Percentiles rank a stretch among this genome's conserved stretches.
phyloP scores from a whole-genome alignment of 768 basidiomycete species.

The Leccinellum albellum region DNA sequence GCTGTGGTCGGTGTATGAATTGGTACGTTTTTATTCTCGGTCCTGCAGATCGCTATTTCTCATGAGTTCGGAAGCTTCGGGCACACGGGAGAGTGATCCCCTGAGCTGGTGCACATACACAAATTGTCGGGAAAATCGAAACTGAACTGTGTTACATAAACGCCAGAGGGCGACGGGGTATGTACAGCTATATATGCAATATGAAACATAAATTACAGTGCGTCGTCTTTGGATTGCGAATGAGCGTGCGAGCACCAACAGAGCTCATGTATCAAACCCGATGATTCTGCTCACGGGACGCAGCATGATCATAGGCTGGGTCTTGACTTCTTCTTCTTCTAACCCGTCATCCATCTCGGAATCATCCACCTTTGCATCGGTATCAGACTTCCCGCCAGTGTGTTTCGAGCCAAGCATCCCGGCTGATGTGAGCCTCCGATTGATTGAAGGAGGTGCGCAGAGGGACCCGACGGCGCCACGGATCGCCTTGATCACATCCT shows the following conservation, averaged over 20 bases:
- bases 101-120: background rate
- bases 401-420: slow-evolving; percentile 57
- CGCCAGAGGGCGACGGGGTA: background rate
- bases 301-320: slow-evolving; percentile 51
- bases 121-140: background rate
- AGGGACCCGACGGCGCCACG: slow-evolving; percentile 49
- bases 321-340: slow-evolving; percentile 39
- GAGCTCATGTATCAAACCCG: slow-evolving; percentile 45
- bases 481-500: slow-evolving; percentile 53
- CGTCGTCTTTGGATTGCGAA: background rate
- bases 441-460: slow-evolving; percentile 44
- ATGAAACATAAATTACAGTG: slow-evolving; percentile 23
- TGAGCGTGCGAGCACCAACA: background rate
- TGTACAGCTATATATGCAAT: slow-evolving; percentile 8
- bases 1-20: background rate
- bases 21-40: background rate
- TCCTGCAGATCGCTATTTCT: background rate
- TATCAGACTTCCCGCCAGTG: slow-evolving; percentile 50
- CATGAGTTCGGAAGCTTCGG: slow-evolving; percentile 1
- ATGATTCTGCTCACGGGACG: slow-evolving; percentile 56
- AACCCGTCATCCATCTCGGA: slow-evolving; percentile 44
- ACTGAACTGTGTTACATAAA: background rate
- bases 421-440: slow-evolving; percentile 39
- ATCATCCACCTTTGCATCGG: slow-evolving; percentile 54
- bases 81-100: background rate